These are phyloP conservation scores for Persicaria tinctoria DNA, from an alignment of 148 eudicot species.

Conservation along the genomic window DNA sequence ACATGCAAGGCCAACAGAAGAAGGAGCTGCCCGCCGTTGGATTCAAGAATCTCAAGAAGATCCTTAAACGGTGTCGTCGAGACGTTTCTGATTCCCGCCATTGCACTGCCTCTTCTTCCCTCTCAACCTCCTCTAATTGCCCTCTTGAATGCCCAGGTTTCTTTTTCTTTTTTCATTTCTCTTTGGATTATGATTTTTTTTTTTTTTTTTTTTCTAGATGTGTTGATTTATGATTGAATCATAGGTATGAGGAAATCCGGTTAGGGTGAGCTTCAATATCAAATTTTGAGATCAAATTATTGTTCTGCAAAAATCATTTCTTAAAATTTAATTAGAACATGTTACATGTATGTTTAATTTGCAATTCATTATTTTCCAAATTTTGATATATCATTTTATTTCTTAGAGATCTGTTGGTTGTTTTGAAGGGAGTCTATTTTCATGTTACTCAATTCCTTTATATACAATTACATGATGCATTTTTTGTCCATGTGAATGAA, in stretches of 20 bases:
- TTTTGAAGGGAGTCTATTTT: too few species aligned
- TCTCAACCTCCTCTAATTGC: conserved; percentile 11
- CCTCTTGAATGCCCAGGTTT: conserved; percentile 38
- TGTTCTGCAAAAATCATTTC: too few species aligned
- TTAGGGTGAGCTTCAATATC: neutral
- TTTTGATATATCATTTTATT: neutral
- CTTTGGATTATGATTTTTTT: neutral
- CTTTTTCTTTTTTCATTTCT: neutral
- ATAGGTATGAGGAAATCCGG: too few species aligned
- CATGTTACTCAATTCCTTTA: too few species aligned
- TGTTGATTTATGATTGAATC: too few species aligned
- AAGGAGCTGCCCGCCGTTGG: conserved; percentile 63
- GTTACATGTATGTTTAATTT: neutral
- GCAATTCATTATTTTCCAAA: neutral
- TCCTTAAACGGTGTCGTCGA: conserved; percentile 55
- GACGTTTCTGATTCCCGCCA: conserved; percentile 26
- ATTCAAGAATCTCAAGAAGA: conserved; percentile 81
- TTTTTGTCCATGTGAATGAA: too few species aligned
- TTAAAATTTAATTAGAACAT: too few species aligned
- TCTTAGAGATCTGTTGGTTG: too few species aligned
- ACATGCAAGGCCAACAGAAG: conserved; percentile 55
- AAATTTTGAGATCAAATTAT: neutral
- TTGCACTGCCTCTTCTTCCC: conserved; percentile 5
- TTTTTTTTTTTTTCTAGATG: neutral
- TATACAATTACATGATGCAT: too few species aligned